Base-by-base conservation (phyloP, 306 rosid genomes). In the Carpinus fangiana region DNA sequence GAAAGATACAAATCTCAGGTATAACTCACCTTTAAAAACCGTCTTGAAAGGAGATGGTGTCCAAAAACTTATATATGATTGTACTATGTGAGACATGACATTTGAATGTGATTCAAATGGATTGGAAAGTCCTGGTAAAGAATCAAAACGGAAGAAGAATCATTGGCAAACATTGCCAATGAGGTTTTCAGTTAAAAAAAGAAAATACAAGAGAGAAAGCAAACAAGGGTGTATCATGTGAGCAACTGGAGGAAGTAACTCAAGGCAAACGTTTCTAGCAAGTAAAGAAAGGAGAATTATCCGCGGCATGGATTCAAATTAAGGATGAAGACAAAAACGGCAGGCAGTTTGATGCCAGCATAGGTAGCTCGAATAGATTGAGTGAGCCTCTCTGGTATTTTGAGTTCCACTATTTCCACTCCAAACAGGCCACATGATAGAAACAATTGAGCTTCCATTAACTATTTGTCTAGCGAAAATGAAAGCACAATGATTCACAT, bases 331-430 rank as follows among this genome's bases (percentile, higher is more conserved):
- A 70, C 57, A 17, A 79, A 36, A 47, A 41, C 57, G 38, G 31
- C 31, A 56, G 38, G 31, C 31, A 56, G 4, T 5, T 9, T 56
- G 62, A 56, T 9, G 26, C 28, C 13, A n/a, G 61, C 20, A 56
- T 56, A 18, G n/a, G 23, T 10, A n/a, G 62, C 64, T 57, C 12
- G 31, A 57, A n/a, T n/a, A 20, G 26, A 57, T 20, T 57, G 64
- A 57, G 34, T 31, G 34, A 45, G 62, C 64, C 62, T 20, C 64
- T 9, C 8, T 41, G 7, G 45, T 41, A 9, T 18, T 51, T 57
- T 4, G 48, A n/a, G 59, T 65, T 82, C 79, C 78, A 18, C 46
- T 31, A 34, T 68, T 3, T 36, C 77, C 70, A 71, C 69, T 68
- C 31, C 23, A 41, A 60, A 34, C 67, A 72, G 17, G 65, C 61